Evolutionary conservation across 2,329 filamentous ascomycete species (phyloP).

Genomic region (Colletotrichum cordylinicola): DNA sequence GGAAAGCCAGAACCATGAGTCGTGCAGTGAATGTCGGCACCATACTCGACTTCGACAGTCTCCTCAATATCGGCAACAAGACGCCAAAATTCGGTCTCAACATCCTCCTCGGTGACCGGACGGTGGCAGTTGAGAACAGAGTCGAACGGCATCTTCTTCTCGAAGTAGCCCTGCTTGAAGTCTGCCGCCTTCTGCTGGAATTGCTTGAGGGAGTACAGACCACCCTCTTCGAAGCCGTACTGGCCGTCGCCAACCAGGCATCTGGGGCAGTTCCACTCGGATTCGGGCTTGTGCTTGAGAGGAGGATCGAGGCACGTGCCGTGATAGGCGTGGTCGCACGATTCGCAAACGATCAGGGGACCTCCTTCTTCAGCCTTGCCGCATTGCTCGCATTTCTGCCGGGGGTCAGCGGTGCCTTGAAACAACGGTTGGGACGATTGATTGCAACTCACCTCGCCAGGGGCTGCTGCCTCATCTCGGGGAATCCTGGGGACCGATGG

Average conservation of each 20-base stretch:
- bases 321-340: conserved; percentile 89
- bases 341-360: conserved; percentile 83
- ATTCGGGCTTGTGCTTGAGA: conserved; percentile 75
- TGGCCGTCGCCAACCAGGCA: conserved; percentile 96
- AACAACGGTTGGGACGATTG: background rate
- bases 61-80: conserved; percentile 93
- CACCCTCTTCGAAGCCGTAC: conserved; percentile 96
- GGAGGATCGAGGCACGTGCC: conserved; percentile 88
- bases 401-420: conserved; percentile 21
- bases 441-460: conserved; percentile 45
- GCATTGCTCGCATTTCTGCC: conserved; percentile 84
- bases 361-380: conserved; percentile 76
- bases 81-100: conserved; percentile 96
- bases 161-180: conserved; percentile 95
- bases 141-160: conserved; percentile 87
- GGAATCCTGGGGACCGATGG: conserved; percentile 75
- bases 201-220: conserved; percentile 91
- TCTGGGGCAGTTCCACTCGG: conserved; percentile 94
- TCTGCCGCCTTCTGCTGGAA: conserved; percentile 96
- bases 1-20: conserved; percentile 98
- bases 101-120: conserved; percentile 90
- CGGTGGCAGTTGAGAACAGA: conserved; percentile 80
- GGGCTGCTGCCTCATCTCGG: conserved; percentile 54
- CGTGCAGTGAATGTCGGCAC: conserved; percentile 96
- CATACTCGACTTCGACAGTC: conserved; percentile 97